Percentiles rank a stretch among this genome's conserved stretches.
Conservation (phyloP, 2,329 filamentous ascomycete species). For the Rutstroemia sydowiana region DNA sequence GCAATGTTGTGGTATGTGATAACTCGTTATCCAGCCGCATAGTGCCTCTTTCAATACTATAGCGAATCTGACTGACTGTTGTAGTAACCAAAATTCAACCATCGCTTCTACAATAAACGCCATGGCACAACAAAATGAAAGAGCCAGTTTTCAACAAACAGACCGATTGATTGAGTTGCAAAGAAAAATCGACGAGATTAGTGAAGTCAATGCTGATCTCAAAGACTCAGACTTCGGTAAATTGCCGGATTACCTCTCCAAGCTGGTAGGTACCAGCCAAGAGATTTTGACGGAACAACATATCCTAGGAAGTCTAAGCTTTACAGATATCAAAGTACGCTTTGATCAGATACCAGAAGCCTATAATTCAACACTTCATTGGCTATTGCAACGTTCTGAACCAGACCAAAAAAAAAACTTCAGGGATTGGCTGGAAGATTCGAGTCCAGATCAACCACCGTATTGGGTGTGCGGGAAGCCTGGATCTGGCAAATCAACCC, state of each 20-base stretch:
- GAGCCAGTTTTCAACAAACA: too few species aligned
- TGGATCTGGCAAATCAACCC: conserved; percentile 14
- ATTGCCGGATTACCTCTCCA: background rate
- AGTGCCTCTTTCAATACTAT: too few species aligned
- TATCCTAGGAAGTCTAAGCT: background rate
- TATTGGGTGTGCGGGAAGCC: conserved; percentile 20
- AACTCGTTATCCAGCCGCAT: too few species aligned
- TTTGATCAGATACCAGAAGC: conserved; percentile 6
- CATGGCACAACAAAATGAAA: too few species aligned
- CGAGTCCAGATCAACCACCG: background rate
- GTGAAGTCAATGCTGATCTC: too few species aligned
- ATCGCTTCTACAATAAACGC: background rate
- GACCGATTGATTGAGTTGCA: too few species aligned
- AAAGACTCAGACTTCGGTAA: background rate
- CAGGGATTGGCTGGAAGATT: conserved; percentile 11
- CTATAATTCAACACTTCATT: conserved; percentile 9
- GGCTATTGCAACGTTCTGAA: conserved; percentile 5
- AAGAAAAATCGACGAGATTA: too few species aligned
- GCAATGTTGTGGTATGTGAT: too few species aligned
- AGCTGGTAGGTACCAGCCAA: background rate
- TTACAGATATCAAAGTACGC: background rate
- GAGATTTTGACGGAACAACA: background rate
- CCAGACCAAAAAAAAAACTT: conserved; percentile 4
- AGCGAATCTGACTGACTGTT: background rate
- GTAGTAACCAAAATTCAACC: background rate